phyloP scores from a whole-genome alignment of 2,329 filamentous ascomycete species.

The Aspergillus sp. region DNA sequence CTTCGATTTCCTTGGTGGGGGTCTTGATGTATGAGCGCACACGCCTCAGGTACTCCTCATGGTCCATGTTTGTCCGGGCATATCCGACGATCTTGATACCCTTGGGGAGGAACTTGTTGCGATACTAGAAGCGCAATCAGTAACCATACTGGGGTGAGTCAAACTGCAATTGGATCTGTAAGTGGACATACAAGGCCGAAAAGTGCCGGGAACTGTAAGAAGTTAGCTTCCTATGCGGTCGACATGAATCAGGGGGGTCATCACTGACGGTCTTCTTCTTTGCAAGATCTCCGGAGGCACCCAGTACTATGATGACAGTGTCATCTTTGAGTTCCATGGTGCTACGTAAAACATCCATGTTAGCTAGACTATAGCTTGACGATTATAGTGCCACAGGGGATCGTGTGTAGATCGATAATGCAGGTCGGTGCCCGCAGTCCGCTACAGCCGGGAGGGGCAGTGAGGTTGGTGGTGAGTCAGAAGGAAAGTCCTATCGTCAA shows the following conservation, averaged over 20 bases:
- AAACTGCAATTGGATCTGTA: background rate
- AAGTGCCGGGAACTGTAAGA: conserved; percentile 80
- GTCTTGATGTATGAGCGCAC: conserved; percentile 99
- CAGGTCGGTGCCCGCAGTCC: conserved; percentile 10
- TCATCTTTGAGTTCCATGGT: conserved; percentile 97
- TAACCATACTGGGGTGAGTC: background rate
- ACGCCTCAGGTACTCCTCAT: conserved; percentile 87
- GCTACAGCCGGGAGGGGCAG: conserved; percentile 4
- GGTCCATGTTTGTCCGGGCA: conserved; percentile 99
- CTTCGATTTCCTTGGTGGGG: conserved; percentile 93
- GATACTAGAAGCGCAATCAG: conserved; percentile 64
- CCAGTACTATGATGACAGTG: conserved; percentile 93
- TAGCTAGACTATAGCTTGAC: conserved; percentile 20
- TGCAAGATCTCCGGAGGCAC: conserved; percentile 93
- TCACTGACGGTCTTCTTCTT: conserved; percentile 96
- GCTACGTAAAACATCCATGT: conserved; percentile 56
- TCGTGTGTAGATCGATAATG: conserved; percentile 5
- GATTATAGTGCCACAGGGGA: conserved; percentile 12
- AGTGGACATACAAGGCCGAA: conserved; percentile 83
- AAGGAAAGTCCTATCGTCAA: background rate
- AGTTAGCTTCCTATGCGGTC: background rate
- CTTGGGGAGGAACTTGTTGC: conserved; percentile 97
- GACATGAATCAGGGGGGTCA: background rate
- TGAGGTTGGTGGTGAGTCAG: background rate
- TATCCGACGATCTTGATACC: conserved; percentile 97